phyloP scores from a whole-genome alignment of 129 eudicot species.

The Calendula officinalis region DNA sequence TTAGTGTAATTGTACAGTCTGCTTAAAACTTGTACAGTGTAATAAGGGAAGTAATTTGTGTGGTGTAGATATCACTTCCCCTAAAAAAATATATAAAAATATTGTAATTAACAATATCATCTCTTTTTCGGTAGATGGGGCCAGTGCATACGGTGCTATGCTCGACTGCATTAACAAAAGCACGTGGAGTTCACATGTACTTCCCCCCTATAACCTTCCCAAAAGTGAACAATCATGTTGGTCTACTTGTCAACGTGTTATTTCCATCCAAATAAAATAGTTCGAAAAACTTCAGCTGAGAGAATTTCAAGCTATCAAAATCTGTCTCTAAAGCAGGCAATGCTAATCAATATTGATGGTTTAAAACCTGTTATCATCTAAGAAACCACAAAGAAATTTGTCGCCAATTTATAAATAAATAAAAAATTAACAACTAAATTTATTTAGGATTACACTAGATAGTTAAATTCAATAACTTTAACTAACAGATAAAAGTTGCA shows the following conservation, averaged over 20 bases:
- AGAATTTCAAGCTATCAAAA: not conserved
- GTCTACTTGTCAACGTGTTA: conserved; percentile 19
- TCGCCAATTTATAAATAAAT: not conserved
- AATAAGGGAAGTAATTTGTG: too few species aligned
- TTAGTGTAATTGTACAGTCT: too few species aligned
- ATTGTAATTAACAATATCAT: too few species aligned
- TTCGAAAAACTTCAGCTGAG: not conserved
- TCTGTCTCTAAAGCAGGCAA: not conserved
- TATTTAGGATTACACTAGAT: too few species aligned
- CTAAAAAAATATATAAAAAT: too few species aligned
- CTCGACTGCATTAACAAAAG: conserved; percentile 17
- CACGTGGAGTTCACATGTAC: conserved; percentile 40
- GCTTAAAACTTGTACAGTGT: too few species aligned
- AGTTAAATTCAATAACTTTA: too few species aligned
- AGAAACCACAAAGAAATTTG: not conserved
- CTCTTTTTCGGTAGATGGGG: not conserved
- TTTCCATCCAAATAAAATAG: conserved; percentile 7
- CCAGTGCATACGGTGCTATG: conserved; percentile 21
- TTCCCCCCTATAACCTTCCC: conserved; percentile 18
- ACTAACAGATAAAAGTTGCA: too few species aligned
- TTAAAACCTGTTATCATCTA: not conserved
- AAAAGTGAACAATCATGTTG: conserved; percentile 22
- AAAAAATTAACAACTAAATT: too few species aligned
- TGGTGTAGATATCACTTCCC: too few species aligned
- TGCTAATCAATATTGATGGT: not conserved